Evolutionary conservation across 2,329 filamentous ascomycete species (phyloP).

Genomic region (Cytospora piceae): DNA sequence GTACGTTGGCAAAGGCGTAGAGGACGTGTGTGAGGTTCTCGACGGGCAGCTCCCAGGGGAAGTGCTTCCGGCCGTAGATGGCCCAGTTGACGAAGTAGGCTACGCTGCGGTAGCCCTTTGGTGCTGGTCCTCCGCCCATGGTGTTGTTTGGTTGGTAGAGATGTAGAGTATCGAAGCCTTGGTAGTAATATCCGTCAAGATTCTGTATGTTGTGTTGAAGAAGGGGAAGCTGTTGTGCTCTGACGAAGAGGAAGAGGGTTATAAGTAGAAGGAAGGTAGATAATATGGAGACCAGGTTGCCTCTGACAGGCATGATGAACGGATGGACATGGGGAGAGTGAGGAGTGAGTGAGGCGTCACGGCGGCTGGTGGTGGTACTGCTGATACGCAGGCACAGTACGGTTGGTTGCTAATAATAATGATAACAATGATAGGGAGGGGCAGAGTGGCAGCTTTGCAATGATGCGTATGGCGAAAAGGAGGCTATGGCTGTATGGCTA

Average conservation of each 20-base stretch:
- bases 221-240: slow-evolving; percentile 17
- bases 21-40: slow-evolving; percentile 86
- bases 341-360: slow-evolving; percentile 3
- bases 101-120: slow-evolving; percentile 63
- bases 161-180: slow-evolving; percentile 18
- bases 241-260: slow-evolving; percentile 19
- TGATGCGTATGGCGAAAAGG: slow-evolving; percentile 2
- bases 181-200: slow-evolving; percentile 20
- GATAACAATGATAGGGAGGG: not conserved
- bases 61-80: slow-evolving; percentile 83
- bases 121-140: slow-evolving; percentile 49
- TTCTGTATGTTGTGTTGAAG: slow-evolving; percentile 22
- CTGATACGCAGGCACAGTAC: slow-evolving; percentile 14
- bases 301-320: slow-evolving; percentile 25
- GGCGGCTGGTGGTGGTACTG: not conserved
- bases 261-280: slow-evolving; percentile 21
- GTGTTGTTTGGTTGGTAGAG: slow-evolving; percentile 29
- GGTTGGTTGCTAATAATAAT: slow-evolving; percentile 1
- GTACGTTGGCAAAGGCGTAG: slow-evolving; percentile 89
- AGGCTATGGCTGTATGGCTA: not conserved
- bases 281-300: slow-evolving; percentile 22
- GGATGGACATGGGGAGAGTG: not conserved
- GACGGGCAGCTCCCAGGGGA: slow-evolving; percentile 80
- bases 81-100: slow-evolving; percentile 82
- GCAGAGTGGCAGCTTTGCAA: slow-evolving; percentile 12